Base-by-base conservation (phyloP, 2,329 filamentous ascomycete species). In the Colletotrichum euphorbiae region DNA sequence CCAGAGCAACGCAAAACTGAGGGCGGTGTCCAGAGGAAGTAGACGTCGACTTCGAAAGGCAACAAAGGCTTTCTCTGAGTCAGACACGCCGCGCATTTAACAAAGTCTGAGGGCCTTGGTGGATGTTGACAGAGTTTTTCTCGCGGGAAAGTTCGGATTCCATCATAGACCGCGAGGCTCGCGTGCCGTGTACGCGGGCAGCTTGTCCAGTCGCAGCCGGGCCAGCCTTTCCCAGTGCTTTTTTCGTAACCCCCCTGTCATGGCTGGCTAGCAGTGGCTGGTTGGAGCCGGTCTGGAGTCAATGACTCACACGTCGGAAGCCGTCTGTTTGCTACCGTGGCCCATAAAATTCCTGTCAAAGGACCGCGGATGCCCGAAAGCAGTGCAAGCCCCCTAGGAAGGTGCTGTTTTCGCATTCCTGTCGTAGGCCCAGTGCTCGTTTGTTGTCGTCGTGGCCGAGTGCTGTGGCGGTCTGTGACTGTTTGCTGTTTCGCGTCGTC, bases 281-380 rank as follows among this genome's bases (percentile, higher is more conserved):
- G 54, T 68, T 64, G 46, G 54, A 59, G 42, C 65, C 60, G 46
- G 61, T 40, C 55, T 69, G 52, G 52, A 54, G 64, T 63, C 59
- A 70, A 70, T 70, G 69, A 70, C 69, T 70, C 69, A 70, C 65
- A 70, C 60, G 46, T 69, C 69, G 69, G 43, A 55, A 68, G 58
- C 59, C 67, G 62, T 62, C 67, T 67, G 62, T 40, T 60, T 38
- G 62, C 43, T 68, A 61, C 46, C 45, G 40, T 55, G 61, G 46
- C 65, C 65, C 65, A 68, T 59, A 36, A 48, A 64, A 65, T 68
- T 68, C 40, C 65, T 68, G 24, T 19, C 38, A 63, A 36, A 40
- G 48, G 54, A 40, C 65, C 60, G 65, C 61, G 38, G 21, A 17
- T 68, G 60, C 52, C 65, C 65, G 65, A 57, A 68, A 68, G 46